phyloP scores from a whole-genome alignment of 495 filamentous ascomycete species.

The Neurospora pannonica region DNA sequence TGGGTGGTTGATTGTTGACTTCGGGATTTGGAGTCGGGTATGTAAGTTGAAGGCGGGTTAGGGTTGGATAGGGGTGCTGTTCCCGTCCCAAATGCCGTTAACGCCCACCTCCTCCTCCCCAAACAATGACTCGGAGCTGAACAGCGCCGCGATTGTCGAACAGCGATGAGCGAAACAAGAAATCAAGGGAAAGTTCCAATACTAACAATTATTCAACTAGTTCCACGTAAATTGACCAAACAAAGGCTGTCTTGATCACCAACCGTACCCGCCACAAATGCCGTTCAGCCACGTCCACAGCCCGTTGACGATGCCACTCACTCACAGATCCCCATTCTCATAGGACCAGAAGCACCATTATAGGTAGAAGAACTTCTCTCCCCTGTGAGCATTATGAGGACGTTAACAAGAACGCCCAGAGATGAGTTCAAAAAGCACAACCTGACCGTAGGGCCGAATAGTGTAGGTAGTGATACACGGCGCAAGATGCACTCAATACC shows the following conservation, averaged over 20 bases:
- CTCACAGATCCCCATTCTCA: neutral
- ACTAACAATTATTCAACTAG: neutral
- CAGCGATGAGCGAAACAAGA: neutral
- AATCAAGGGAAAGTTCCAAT: neutral
- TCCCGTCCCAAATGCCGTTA: neutral
- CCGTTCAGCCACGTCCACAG: neutral
- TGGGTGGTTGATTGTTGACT: neutral
- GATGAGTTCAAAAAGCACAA: neutral
- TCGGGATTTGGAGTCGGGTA: neutral
- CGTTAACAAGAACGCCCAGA: neutral
- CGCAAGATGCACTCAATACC: neutral
- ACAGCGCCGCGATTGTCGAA: neutral
- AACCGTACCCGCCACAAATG: neutral
- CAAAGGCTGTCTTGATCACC: neutral
- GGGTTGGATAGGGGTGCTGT: neutral
- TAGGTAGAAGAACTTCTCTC: neutral
- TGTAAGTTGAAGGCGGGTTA: neutral
- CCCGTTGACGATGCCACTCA: neutral
- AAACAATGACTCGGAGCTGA: neutral
- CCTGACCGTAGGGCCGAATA: neutral
- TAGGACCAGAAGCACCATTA: neutral
- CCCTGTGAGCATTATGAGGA: neutral
- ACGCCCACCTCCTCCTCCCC: neutral
- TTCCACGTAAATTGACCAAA: neutral
- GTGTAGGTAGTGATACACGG: neutral